Evolutionary conservation across 164 flowering plant genomes (phyloP).

Genomic region (Stephania cephalantha): DNA sequence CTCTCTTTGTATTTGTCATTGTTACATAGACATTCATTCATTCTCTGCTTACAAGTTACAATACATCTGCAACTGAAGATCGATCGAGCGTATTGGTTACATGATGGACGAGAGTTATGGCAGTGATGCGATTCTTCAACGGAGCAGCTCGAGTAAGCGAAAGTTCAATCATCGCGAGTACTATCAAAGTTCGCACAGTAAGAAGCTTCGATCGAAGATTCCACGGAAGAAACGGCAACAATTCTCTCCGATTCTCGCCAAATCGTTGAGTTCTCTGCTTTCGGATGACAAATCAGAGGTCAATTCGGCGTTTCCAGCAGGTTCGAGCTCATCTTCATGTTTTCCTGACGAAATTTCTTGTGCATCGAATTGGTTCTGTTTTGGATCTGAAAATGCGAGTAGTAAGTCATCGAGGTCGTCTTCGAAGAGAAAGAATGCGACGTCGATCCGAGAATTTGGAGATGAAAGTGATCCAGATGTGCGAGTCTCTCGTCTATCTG

Average conservation of each 20-base stretch:
- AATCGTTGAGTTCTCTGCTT: constrained; percentile 9
- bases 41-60: too few species aligned
- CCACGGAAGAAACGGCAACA: constrained; percentile 41
- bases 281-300: background rate
- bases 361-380: constrained; percentile 30
- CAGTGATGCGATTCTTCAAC: background rate
- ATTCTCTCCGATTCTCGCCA: constrained; percentile 31
- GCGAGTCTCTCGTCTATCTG: constrained; percentile 7
- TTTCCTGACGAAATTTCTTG: constrained; percentile 32
- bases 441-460: constrained; percentile 7
- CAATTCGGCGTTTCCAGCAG: constrained; percentile 17
- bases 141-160: constrained; percentile 12
- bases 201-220: constrained; percentile 58
- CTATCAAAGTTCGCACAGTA: constrained; percentile 11
- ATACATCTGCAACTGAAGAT: constrained; percentile 3
- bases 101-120: background rate
- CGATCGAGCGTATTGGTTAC: background rate
- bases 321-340: constrained; percentile 28
- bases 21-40: background rate
- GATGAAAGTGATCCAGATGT: constrained; percentile 1
- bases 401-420: constrained; percentile 8
- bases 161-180: background rate
- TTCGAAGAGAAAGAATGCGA: constrained; percentile 19
- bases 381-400: constrained; percentile 6
- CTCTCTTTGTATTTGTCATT: background rate